These are phyloP conservation scores for Beauveria sp. DNA, from an alignment of 2,329 filamentous ascomycete species.

Conservation along the genomic window DNA sequence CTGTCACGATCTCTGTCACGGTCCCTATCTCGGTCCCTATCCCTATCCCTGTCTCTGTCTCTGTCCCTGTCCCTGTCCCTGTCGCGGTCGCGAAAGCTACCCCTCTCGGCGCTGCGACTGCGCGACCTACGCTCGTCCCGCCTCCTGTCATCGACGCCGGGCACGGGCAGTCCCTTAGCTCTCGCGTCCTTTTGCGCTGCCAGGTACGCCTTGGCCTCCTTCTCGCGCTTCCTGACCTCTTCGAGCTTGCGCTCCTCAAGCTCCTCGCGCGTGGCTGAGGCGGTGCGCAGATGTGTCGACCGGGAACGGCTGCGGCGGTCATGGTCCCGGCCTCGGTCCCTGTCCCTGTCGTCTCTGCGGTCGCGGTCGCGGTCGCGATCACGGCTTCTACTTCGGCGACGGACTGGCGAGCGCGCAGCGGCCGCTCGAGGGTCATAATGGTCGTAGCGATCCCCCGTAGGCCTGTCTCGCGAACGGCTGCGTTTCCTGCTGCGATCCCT, in stretches of 20 bases:
- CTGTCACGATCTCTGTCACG: conserved; percentile 32
- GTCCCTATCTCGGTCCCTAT: conserved; percentile 27
- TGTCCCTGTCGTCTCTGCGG: conserved; percentile 12
- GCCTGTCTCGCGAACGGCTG: conserved; percentile 18
- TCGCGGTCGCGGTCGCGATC: conserved; percentile 16
- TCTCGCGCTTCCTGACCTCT: conserved; percentile 23
- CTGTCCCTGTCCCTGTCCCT: conserved; percentile 21
- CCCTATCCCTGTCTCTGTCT: conserved; percentile 14
- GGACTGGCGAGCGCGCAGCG: conserved; percentile 14
- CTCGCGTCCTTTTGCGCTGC: conserved; percentile 54
- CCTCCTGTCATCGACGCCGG: conserved; percentile 47
- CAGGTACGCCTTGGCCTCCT: conserved; percentile 51
- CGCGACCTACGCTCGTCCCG: conserved; percentile 33
- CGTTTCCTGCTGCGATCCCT: conserved; percentile 19
- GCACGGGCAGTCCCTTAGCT: conserved; percentile 49
- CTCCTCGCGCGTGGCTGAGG: conserved; percentile 33
- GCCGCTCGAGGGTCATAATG: conserved; percentile 27
- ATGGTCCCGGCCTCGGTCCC: conserved; percentile 17
- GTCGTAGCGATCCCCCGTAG: conserved; percentile 18
- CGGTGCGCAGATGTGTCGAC: conserved; percentile 26
- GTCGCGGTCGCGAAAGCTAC: conserved; percentile 24
- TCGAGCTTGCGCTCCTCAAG: conserved; percentile 29
- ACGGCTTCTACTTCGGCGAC: conserved; percentile 21
- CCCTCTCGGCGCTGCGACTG: conserved; percentile 21
- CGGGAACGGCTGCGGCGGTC: conserved; percentile 39